Evolutionary conservation across 345 rosid genomes (phyloP), one percentile per base, ranked within the genome.

Genomic region (Sonneratia alba): DNA sequence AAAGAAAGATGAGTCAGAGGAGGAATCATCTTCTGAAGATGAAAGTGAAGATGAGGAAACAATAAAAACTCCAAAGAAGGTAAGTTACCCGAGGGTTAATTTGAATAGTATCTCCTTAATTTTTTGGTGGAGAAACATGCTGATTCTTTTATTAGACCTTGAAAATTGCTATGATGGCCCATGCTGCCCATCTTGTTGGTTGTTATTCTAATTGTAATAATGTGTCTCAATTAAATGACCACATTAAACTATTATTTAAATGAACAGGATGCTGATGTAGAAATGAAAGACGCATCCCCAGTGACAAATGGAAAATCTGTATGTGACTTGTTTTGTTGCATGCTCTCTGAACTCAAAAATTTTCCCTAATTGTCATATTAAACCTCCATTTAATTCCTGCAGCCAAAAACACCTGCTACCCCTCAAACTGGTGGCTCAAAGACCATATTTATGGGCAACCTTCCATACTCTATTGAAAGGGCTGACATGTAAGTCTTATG

Each of bases 371-470:
- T 40, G 38, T 74, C 37, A 38, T 27, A 3, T 34, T 70, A 36
- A 36, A 67, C 61, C 42, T 34, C 47, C 21, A 14, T 53, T n/a
- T 13, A 40, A 8, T 63, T 32, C 40, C 6, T 71, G 79, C 86
- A 95, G 98, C 86, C 85, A 7, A 81, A 87, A 72, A 87, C 95
- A 0, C 96, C 95, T 8, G 59, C 68, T 15, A 77, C 98, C 42
- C 88, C 91, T 49, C 73, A 77, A 16, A n/a, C 79, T 6, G 74
- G 81, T 0, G 98, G 87, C 51, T 72, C 86, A 62, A 92, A 83
- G 87, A 87, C 94, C 0, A 73, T 92, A 21, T 95, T 89, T 66
- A 88, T 77, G 40, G 98, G 85, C 57, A 95, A 95, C 79, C 79
- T 95, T 19, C 67, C 98, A 6, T 92, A 36, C 75, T 66, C 80